phyloP scores from a whole-genome alignment of 441 rosid genomes.

The Gossypium trilobum region DNA sequence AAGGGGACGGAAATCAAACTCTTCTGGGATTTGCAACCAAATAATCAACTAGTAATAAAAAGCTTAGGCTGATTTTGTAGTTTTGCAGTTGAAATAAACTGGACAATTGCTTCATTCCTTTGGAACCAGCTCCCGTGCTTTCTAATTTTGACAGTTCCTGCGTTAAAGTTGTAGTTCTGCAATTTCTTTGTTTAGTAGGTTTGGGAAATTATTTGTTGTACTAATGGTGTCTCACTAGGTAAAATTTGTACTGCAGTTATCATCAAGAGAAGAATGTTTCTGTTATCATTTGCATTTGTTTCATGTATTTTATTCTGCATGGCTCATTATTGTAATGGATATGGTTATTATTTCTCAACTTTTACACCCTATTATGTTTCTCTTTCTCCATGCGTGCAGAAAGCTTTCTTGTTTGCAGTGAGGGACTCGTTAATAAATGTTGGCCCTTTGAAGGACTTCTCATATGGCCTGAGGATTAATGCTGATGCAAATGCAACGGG shows the following conservation, averaged over 20 bases:
- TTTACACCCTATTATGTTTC: slow-evolving; percentile 12
- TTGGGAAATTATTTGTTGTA: background rate
- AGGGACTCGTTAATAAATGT: slow-evolving; percentile 86
- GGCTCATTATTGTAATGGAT: slow-evolving; percentile 14
- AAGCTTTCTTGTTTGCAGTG: slow-evolving; percentile 84
- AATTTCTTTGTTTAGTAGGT: background rate
- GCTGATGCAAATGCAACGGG: slow-evolving; percentile 94
- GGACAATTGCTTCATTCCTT: slow-evolving; percentile 1
- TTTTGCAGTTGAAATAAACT: background rate
- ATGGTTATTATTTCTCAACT: slow-evolving; percentile 12
- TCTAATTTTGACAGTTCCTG: background rate
- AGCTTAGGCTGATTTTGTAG: background rate
- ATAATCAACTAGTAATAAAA: background rate
- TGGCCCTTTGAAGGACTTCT: slow-evolving; percentile 95
- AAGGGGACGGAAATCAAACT: background rate
- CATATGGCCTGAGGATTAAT: slow-evolving; percentile 78
- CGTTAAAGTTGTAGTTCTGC: slow-evolving; percentile 1
- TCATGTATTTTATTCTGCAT: background rate
- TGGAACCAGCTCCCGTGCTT: slow-evolving; percentile 3
- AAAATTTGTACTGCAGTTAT: background rate
- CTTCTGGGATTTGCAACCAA: background rate
- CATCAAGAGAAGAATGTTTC: background rate
- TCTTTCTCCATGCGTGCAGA: slow-evolving; percentile 48
- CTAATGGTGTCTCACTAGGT: background rate
- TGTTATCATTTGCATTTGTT: background rate